Base-by-base conservation (phyloP, 257 asterid species). In the Anisodus acutangulus region DNA sequence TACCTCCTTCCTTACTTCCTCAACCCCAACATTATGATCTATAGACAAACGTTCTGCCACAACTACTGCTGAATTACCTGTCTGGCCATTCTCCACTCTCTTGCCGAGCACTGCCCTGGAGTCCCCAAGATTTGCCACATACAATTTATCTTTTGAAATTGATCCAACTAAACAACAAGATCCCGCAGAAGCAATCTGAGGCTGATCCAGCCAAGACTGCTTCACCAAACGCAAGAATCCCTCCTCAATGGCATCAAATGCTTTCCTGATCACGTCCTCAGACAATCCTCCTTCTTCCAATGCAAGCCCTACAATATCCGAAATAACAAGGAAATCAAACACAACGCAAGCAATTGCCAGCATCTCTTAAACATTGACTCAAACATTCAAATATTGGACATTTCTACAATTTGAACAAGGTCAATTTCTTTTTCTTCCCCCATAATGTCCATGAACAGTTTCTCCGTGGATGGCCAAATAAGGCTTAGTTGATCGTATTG, bases 71-170 rank as follows among this genome's bases (percentile, higher is more conserved):
- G 88, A 67, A 85, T 85, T 76, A 76, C 86, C 51, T 3, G 5
- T 12, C 22, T 81, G 58, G 19, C 88, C 83, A 67, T 35, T 78
- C 22, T 59, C 66, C 26, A 9, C 85, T 68, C 86, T 85, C 85
- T 85, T 83, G 55, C 91, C 91, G 5, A 88, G 89, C 64, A 88
- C 91, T 74, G 84, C 91, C 85, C 91, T 86, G 16, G 91, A 86
- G 82, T 88, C 91, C 37, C 89, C 91, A 47, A 89, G 87, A 81
- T 89, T 89, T 19, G 91, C 91, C 83, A 89, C 88, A 47, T 85
- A 89, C 69, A 89, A 64, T 60, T 83, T 64, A 78, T 80, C 87
- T 67, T 87, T 85, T 13, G 87, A 67, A 37, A 89, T 89, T 35
- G 85, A 90, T 39, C 90, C 91, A 55, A 87, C 67, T 17, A 89